Base-by-base conservation (phyloP, 345 rosid species). In the Isatis tinctoria region DNA sequence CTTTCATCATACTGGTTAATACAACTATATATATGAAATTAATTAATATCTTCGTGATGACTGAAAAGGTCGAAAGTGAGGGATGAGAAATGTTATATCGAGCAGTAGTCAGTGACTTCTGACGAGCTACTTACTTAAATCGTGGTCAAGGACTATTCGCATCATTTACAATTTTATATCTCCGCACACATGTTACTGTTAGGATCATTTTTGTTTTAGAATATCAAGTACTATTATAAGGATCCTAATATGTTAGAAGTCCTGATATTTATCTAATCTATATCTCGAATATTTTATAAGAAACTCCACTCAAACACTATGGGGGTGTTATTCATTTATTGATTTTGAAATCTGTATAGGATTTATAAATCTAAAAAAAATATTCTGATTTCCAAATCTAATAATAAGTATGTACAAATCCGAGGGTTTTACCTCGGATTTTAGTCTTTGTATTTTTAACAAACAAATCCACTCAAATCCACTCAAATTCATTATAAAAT, bases 111-210 rank as follows among this genome's bases (percentile, higher is more conserved):
- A 67, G 52, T 67, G 72, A 67, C 43, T 18, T 57, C 66, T 65
- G 60, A 74, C 59, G 45, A 43, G 40, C 49, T 44, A 27, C 52
- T 49, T 49, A n/a, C 69, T 39, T 70, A 40, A 68, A 60, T 75
- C 45, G 56, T 30, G 39, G 22, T 40, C 44, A 60, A 28, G 79
- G 79, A 68, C 79, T 69, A 60, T 60, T 60, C 27, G 39, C 30
- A 49, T 59, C 52, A 37, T 60, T 30, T 69, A 9, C 28, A 9
- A 12, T 67, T 63, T 41, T 51, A 10, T 68, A 40, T 68, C 28
- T 52, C 22, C 37, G 27, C 35, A 41, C 69, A 41, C 64, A 40
- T 68, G 69, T 68, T 60, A 60, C 30, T 68, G 69, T 68, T 60
- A 60, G 22, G 22, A 22, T 68, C 79, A 13, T 40, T 60, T 51